A percentile compares a stretch with the other conserved stretches of the same genome.
Evolutionary conservation across 2,329 filamentous ascomycete species (phyloP).

Genomic region (Dothistroma pini): DNA sequence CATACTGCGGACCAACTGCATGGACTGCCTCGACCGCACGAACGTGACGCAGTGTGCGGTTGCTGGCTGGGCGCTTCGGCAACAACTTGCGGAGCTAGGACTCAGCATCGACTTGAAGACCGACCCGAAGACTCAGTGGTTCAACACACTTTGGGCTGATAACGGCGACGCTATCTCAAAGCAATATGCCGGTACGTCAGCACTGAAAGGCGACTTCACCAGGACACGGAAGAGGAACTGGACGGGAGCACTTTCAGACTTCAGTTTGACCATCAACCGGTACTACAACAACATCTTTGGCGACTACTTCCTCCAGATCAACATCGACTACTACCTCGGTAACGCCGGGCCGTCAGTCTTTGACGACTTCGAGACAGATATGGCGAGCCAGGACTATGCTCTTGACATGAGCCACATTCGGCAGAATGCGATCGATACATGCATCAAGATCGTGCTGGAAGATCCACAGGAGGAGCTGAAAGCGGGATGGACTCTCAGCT

Average conservation of each 20-base stretch:
- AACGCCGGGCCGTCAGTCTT: slow-evolving; percentile 83
- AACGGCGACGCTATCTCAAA: slow-evolving; percentile 95
- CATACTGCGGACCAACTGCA: slow-evolving; percentile 91
- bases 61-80: slow-evolving; percentile 75
- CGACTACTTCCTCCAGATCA: slow-evolving; percentile 97
- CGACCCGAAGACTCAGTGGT: slow-evolving; percentile 83
- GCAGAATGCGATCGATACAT: slow-evolving; percentile 85
- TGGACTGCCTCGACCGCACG: slow-evolving; percentile 96
- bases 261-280: slow-evolving; percentile 79
- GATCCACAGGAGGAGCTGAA: slow-evolving; percentile 81
- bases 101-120: slow-evolving; percentile 70
- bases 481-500: slow-evolving; percentile 83
- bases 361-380: slow-evolving; percentile 87
- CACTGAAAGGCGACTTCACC: slow-evolving; percentile 95
- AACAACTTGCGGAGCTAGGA: slow-evolving; percentile 71
- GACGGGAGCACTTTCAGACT: slow-evolving; percentile 83
- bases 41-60: slow-evolving; percentile 95
- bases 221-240: slow-evolving; percentile 87
- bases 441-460: slow-evolving; percentile 75
- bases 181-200: slow-evolving; percentile 92
- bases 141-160: slow-evolving; percentile 92
- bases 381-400: slow-evolving; percentile 90
- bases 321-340: slow-evolving; percentile 87
- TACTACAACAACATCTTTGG: slow-evolving; percentile 88
- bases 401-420: slow-evolving; percentile 80